Evolutionary conservation across 2,329 filamentous ascomycete species (phyloP), one percentile per base, ranked within the genome.

Genomic region (Clonostachys chloroleuca): DNA sequence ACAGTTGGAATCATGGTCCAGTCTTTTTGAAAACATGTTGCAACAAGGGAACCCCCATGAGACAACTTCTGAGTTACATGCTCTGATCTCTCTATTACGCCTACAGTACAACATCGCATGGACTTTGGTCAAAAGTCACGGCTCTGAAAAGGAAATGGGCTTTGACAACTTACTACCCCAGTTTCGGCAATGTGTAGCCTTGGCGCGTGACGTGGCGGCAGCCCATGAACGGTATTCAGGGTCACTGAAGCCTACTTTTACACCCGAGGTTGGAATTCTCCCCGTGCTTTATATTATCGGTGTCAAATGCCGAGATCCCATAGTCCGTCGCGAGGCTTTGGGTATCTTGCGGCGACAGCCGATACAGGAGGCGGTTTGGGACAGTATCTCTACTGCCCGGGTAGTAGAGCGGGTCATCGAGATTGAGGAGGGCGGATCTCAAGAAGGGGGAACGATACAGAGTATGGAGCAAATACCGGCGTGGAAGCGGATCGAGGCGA

Each of bases 241-340:
- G 12, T 56, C 52, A 12, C 34, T 42, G 33, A 50, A 49, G 43
- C 51, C 55, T 46, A 61, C 52, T n/a, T 67, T 66, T 43, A 67
- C 63, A 18, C 62, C 59, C 2, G 62, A 65, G 48, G 46, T 63
- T 12, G 62, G 58, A 17, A 52, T 65, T 33, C 8, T 66, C 44
- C 63, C 63, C 20, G 54, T 59, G 17, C 59, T 67, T 17, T 68
- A 59, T 53, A 59, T 66, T 6, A 57, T 64, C 34, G 64, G 63
- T n/a, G 54, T 45, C 45, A 66, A 67, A 52, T 68, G 65, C 52
- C 59, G 65, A 24, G 51, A 67, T 53, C 61, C 64, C 1, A 39
- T 18, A 3, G 52, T 67, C 37, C 58, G 65, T 35, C 65, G 64
- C 35, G 48, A 61, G 45, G 58, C 51, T 34, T 47, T 67, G 48